Conservation (phyloP, 805 yeast species). For the Cyberlindnera veronae region DNA sequence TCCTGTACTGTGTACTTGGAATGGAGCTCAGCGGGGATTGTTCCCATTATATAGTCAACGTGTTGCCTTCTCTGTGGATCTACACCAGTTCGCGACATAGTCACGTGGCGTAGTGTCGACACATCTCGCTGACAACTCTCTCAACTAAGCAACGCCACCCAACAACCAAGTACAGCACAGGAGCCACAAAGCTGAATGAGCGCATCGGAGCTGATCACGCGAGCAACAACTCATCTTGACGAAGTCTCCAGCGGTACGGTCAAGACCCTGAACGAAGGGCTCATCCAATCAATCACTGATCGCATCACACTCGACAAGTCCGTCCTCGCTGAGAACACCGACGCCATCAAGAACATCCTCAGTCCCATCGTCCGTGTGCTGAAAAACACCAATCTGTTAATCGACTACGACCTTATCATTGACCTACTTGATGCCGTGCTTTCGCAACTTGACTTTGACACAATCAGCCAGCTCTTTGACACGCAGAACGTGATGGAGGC, state of each 20-base stretch:
- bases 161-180: neutral
- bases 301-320: constrained; percentile 11
- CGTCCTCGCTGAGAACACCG: constrained; percentile 2
- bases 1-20: too few species aligned
- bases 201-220: too few species aligned
- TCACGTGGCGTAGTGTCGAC: too few species aligned
- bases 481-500: constrained; percentile 20
- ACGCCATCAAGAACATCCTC: constrained; percentile 3
- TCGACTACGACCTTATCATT: constrained; percentile 16
- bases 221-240: neutral
- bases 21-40: too few species aligned
- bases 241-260: neutral
- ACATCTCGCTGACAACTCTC: neutral
- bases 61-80: too few species aligned
- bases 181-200: neutral
- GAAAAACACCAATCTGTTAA: constrained; percentile 6
- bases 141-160: neutral
- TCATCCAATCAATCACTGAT: neutral
- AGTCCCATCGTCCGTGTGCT: neutral
- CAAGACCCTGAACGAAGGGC: neutral
- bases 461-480: constrained; percentile 14
- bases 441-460: constrained; percentile 18
- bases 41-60: too few species aligned
- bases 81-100: too few species aligned
- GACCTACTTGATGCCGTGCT: constrained; percentile 17